A percentile compares a stretch with the other conserved stretches of the same genome.
These are phyloP conservation scores for Hawksworthiomyces lignivorus DNA, from an alignment of 2,329 filamentous ascomycete genomes.

Conservation along the genomic window DNA sequence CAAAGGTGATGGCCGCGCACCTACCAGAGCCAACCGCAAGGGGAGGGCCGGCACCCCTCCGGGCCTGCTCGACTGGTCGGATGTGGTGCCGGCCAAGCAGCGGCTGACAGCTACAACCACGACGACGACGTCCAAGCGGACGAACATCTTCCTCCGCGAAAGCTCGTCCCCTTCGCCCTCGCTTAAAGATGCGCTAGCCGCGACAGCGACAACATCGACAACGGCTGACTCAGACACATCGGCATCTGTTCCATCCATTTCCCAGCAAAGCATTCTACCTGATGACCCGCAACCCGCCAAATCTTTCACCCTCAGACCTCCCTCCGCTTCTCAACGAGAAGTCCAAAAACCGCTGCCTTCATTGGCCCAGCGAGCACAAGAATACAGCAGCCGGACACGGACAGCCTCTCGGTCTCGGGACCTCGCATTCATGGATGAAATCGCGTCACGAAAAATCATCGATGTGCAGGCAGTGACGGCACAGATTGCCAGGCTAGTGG, in stretches of 20 bases:
- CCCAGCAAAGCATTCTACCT: no score
- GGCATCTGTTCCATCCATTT: no score
- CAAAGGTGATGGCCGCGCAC: no score
- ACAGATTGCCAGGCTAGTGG: background rate
- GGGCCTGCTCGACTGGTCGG: background rate
- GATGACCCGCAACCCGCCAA: no score
- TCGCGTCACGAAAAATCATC: background rate
- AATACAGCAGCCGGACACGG: constrained; percentile 4
- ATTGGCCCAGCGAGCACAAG: constrained; percentile 1
- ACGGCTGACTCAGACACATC: no score
- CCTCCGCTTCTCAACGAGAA: no score
- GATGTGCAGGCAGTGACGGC: background rate
- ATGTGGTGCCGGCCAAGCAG: background rate
- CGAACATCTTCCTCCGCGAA: background rate
- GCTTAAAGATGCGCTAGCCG: no score
- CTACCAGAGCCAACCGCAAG: no score
- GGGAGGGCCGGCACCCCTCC: background rate
- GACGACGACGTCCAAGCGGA: no score
- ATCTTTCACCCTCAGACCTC: no score
- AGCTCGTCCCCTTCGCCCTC: background rate
- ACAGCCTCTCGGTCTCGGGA: background rate
- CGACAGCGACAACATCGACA: no score
- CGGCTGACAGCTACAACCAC: background rate
- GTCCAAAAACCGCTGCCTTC: constrained; percentile 1
- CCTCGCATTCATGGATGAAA: background rate